These are phyloP conservation scores for Puccinia horiana DNA, from an alignment of 1,284 basidiomycete species.

Conservation along the genomic window DNA sequence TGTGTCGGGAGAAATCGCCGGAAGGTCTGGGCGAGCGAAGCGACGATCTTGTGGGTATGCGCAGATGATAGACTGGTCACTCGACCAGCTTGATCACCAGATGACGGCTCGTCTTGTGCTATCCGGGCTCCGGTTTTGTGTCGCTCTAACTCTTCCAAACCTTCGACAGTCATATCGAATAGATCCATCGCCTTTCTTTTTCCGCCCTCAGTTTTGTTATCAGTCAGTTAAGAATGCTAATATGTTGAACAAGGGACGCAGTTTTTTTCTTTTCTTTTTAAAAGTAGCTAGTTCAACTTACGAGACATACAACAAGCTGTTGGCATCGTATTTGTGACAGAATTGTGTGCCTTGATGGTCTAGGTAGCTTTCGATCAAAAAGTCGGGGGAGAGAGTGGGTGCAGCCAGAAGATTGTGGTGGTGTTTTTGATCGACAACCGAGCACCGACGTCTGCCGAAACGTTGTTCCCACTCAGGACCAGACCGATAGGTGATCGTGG, in stretches of 20 bases:
- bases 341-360: conserved; percentile 97
- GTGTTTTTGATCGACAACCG: conserved; percentile 50
- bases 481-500: conserved; percentile 97
- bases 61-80: conserved; percentile 52
- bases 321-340: conserved; percentile 98
- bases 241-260: too few relatives aligned
- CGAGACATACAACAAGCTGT: conserved; percentile 89
- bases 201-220: neutral
- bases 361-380: conserved; percentile 96
- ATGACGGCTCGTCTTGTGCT: neutral
- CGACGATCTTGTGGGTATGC: conserved; percentile 66
- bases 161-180: conserved; percentile 87
- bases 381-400: conserved; percentile 83
- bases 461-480: conserved; percentile 98
- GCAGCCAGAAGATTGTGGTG: neutral
- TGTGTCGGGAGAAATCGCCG: conserved; percentile 66
- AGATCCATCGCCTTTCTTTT: conserved; percentile 95
- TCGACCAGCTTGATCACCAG: conserved; percentile 53
- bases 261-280: too few relatives aligned
- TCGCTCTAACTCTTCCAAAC: conserved; percentile 68
- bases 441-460: conserved; percentile 71
- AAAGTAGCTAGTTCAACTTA: neutral
- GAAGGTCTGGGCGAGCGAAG: conserved; percentile 80
- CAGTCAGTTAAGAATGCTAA: neutral
- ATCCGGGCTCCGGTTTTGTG: conserved; percentile 47